Base-by-base conservation (phyloP, 768 basidiomycete species). In the Pisolithus albus region DNA sequence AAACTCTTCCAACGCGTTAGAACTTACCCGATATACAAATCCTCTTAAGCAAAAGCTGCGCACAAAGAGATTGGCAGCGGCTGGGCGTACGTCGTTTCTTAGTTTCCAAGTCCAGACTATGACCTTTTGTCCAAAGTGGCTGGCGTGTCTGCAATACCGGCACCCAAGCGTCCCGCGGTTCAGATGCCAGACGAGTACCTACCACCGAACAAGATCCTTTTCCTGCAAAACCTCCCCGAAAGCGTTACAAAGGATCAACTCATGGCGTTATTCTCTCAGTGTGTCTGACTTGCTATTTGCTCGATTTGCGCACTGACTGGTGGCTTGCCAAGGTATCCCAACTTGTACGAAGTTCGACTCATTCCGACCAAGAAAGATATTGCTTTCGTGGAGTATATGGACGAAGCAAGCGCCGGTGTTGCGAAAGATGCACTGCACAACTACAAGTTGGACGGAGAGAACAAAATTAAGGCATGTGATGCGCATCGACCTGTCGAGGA, bases 161-260 rank as follows among this genome's bases (percentile, higher is more conserved):
- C 79, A 28, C 70, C 87, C 18, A 90, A 84, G 69, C 80, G 88
- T 40, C 88, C 88, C 21, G 82, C 84, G 58, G 87, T 96, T 54
- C 91, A 94, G 67, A 96, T 98, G 92, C 94, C 95, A 38, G 96
- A 99, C 84, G 96, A 99, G 69, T 98, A 97, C 69, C 81, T 99
- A 7, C 96, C 96, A 2, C 95, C 96, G 37, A 99, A 99, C 86
- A 93, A 94, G 69, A 95, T 98, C 70, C 79, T 99, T 47, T 99
- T 99, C 80, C 67, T 99, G 57, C 96, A 99, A 71, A 97, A 97
- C 66, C 76, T 99, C 21, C 93, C 94, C 18, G 92, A 96, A 64
- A 86, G 70, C 39, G 92, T 93, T 57, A 92, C 87, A 50, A 93
- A 95, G 64, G 94, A 96, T 49, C 86, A 89, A 63, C 85, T 99